Evolutionary conservation across 129 eudicot genomes (phyloP).

Genomic region (Lactuca saligna): DNA sequence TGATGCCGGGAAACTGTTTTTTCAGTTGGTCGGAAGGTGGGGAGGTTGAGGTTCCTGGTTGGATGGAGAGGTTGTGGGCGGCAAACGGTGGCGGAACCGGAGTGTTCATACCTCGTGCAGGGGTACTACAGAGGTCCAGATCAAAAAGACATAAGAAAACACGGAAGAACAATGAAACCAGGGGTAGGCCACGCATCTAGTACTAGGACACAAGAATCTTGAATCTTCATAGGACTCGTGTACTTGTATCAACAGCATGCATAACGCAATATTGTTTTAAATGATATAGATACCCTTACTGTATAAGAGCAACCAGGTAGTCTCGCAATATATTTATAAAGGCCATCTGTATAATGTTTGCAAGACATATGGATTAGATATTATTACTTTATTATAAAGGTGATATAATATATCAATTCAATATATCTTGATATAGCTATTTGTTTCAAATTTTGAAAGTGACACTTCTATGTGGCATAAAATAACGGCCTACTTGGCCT

Average conservation of each 20-base stretch:
- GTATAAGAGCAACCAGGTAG: no score
- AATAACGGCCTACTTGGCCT: no score
- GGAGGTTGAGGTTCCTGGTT: constrained; percentile 45
- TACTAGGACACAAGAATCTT: not conserved
- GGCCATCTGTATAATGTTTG: no score
- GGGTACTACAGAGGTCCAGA: constrained; percentile 16
- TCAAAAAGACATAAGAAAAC: constrained; percentile 37
- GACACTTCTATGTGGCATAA: no score
- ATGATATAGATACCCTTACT: not conserved
- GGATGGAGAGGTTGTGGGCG: constrained; percentile 59
- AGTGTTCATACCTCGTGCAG: constrained; percentile 66
- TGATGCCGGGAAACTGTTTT: constrained; percentile 36
- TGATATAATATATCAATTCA: no score
- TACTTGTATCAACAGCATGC: not conserved
- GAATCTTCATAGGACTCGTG: constrained; percentile 6
- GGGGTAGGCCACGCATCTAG: no score
- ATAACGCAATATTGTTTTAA: not conserved
- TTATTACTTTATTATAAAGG: no score
- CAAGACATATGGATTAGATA: no score
- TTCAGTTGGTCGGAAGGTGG: constrained; percentile 46
- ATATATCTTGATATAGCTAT: no score
- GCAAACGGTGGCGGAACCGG: constrained; percentile 57
- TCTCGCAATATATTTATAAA: no score
- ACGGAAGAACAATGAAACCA: constrained; percentile 22
- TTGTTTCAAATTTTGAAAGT: no score